Base-by-base conservation (phyloP, 768 basidiomycete species). In the Mycena rosella region DNA sequence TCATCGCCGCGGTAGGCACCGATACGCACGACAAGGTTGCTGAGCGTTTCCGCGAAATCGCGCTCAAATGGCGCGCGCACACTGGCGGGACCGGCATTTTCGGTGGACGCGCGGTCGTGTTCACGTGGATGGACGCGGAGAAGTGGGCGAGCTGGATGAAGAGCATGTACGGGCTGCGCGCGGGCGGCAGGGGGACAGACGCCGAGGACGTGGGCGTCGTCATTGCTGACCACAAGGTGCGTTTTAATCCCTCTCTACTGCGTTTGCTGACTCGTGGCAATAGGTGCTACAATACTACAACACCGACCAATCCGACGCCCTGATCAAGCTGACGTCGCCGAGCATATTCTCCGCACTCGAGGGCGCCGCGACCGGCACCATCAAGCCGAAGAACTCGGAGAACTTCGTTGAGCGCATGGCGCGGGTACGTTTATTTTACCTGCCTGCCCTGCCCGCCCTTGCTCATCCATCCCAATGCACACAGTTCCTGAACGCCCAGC, bases 101-200 rank as follows among this genome's bases (percentile, higher is more conserved):
- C 42, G 81, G 83, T 36, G 82, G 79, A 47, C 79, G 85, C 38
- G 86, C 89, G 47, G 91, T 97, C 0, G 87, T 96, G 54, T 98
- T 96, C 78, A 86, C 91, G 11, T 96, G 92, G 91, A 96, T 98
- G 88, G 95, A 99, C 74, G 87, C 83, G 2, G 89, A 88, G 27
- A 87, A 85, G 78, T 98, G 97, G 96, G 84, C 79, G 27, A 89
- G 87, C 56, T 98, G 96, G 96, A 82, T 97, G 80, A 95, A 94
- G 84, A 90, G 89, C 72, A 95, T 95, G 89, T 99, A 98, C 80
- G 91, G 91, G 30, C 81, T 96, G 18, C 49, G 57, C 72, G 81
- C 73, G 58, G 68, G 69, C 10, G 69, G 73, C 20, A 57, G 15
- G 9, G 65, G 68, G 15, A 68, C 67, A 36, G 77, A 78, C 17